Conservation (phyloP, 2,329 filamentous ascomycete genomes). For the Talaromyces islandicus region DNA sequence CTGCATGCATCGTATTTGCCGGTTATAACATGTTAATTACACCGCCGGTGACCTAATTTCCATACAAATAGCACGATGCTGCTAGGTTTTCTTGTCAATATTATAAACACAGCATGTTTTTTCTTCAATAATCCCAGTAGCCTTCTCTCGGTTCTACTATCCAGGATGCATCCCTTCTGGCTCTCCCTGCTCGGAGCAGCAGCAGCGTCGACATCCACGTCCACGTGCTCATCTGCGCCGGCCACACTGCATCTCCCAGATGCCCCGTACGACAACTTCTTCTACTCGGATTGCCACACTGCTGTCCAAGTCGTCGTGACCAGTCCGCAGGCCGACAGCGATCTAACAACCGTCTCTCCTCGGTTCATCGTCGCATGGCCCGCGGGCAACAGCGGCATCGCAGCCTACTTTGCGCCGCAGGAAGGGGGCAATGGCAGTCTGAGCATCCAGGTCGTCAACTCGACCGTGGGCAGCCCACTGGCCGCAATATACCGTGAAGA, state of each 20-base stretch:
- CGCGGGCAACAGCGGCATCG: constrained; percentile 58
- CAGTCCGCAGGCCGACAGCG: constrained; percentile 48
- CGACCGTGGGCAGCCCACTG: constrained; percentile 41
- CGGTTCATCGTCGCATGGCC: constrained; percentile 61
- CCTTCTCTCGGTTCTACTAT: neutral
- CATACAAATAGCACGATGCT: too few species aligned
- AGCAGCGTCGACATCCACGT: constrained; percentile 12
- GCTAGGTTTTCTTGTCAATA: too few species aligned
- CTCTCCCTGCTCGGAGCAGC: neutral
- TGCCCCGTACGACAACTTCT: constrained; percentile 58
- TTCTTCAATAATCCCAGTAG: neutral
- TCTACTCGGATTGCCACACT: constrained; percentile 59
- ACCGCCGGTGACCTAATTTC: too few species aligned
- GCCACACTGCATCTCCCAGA: constrained; percentile 46
- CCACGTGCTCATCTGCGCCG: constrained; percentile 23
- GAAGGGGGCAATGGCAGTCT: constrained; percentile 51
- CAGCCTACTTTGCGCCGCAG: constrained; percentile 51
- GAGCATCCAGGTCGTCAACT: constrained; percentile 48
- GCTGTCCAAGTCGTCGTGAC: constrained; percentile 57
- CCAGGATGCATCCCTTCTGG: neutral
- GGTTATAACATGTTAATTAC: too few species aligned
- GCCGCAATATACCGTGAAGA: constrained; percentile 38
- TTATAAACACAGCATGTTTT: neutral
- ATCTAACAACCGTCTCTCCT: constrained; percentile 51
- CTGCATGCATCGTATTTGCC: too few species aligned